A percentile compares a stretch with the other conserved stretches of the same genome.
These are phyloP conservation scores for Cercospora citrullina DNA, from an alignment of 2,329 filamentous ascomycete genomes.

Conservation along the genomic window DNA sequence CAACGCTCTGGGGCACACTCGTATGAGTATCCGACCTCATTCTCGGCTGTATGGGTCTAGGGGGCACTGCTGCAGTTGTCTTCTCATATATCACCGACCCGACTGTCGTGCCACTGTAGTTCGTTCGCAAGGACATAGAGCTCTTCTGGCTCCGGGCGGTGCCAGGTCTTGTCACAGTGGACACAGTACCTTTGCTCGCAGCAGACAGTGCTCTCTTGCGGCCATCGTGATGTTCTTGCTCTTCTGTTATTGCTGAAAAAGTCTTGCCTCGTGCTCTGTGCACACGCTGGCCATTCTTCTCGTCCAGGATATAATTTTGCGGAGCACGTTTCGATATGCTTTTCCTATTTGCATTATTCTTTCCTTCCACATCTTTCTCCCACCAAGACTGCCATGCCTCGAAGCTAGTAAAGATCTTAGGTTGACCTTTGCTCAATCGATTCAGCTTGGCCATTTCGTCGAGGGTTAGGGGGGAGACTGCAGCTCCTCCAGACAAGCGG, in stretches of 20 bases:
- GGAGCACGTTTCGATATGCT: not conserved
- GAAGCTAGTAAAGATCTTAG: conserved; percentile 9
- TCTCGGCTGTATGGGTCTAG: not conserved
- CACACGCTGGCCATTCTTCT: not conserved
- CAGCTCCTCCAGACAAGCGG: not conserved
- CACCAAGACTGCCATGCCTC: conserved; percentile 21
- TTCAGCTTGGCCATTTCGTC: conserved; percentile 23
- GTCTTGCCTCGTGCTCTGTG: not conserved
- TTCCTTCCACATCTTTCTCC: conserved; percentile 13
- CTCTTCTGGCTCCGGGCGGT: not conserved
- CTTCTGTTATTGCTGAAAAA: not conserved
- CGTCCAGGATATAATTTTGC: not conserved
- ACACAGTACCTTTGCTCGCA: not conserved
- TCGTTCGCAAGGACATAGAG: not conserved
- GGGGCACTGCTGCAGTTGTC: not conserved
- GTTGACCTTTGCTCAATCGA: not conserved
- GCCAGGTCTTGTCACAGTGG: not conserved
- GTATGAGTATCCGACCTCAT: not conserved
- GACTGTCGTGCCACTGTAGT: not conserved
- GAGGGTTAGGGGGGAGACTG: not conserved
- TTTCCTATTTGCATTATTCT: not conserved
- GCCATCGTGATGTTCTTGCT: not conserved
- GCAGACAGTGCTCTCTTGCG: not conserved
- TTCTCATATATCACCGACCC: not conserved
- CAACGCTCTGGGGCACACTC: not conserved